Evolutionary conservation across 805 yeast genomes (phyloP).

Genomic region (Saccharomycopsis sp.): DNA sequence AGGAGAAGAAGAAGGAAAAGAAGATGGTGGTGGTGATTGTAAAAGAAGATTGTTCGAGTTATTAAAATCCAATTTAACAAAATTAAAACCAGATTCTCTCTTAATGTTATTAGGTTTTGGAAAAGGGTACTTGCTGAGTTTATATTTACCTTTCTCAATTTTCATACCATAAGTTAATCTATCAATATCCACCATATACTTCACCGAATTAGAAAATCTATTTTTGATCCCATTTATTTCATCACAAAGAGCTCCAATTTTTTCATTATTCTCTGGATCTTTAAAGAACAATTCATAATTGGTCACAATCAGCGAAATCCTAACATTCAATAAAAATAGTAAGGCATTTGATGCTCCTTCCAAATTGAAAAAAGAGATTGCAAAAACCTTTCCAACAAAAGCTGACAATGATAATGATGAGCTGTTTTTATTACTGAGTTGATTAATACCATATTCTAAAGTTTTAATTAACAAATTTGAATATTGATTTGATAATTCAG

Average conservation of each 20-base stretch:
- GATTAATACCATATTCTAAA: conserved; percentile 36
- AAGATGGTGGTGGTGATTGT: background rate
- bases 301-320: conserved; percentile 30
- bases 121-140: no score
- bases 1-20: background rate
- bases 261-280: conserved; percentile 16
- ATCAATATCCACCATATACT: conserved; percentile 25
- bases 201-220: conserved; percentile 25
- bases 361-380: conserved; percentile 39
- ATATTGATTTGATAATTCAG: conserved; percentile 11
- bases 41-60: no score
- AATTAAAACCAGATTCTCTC: background rate
- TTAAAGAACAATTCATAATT: conserved; percentile 20
- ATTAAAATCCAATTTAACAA: background rate
- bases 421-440: conserved; percentile 34
- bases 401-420: conserved; percentile 39
- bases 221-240: background rate
- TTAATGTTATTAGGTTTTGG: background rate
- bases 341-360: conserved; percentile 42
- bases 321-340: conserved; percentile 45
- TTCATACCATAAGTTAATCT: conserved; percentile 22
- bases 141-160: background rate
- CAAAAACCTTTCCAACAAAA: conserved; percentile 54
- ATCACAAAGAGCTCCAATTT: background rate
- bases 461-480: conserved; percentile 32